Evolutionary conservation across 1,284 basidiomycete species (phyloP).

Genomic region (Heterobasidion annosum): DNA sequence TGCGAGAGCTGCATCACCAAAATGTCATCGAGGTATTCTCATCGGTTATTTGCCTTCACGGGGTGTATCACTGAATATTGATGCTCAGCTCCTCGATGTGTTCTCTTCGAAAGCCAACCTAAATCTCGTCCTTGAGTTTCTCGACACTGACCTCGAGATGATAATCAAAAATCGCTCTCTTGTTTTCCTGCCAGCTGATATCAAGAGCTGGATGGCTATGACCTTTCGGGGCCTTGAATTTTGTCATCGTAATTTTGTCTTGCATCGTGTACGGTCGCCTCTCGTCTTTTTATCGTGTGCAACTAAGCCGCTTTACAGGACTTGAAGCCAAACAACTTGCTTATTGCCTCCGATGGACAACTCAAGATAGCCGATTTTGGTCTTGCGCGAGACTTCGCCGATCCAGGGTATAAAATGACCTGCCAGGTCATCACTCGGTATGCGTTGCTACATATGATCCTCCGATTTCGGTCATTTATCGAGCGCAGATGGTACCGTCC

Average conservation of each 20-base stretch:
- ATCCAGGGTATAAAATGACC: slow-evolving; percentile 94
- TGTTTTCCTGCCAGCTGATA: slow-evolving; percentile 91
- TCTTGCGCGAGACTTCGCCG: slow-evolving; percentile 91
- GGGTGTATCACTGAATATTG: not conserved
- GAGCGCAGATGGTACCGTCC: slow-evolving; percentile 79
- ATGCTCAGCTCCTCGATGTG: slow-evolving; percentile 81
- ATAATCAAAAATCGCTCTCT: slow-evolving; percentile 91
- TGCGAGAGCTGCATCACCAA: slow-evolving; percentile 89
- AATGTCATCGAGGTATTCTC: slow-evolving; percentile 83
- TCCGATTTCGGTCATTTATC: not conserved
- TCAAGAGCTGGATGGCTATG: slow-evolving; percentile 99
- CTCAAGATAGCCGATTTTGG: slow-evolving; percentile 99
- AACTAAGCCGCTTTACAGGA: slow-evolving; percentile 48
- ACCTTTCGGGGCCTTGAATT: slow-evolving; percentile 94
- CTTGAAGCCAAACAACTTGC: slow-evolving; percentile 97
- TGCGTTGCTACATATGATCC: slow-evolving; percentile 9
- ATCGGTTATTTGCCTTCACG: not conserved
- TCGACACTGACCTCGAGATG: slow-evolving; percentile 96
- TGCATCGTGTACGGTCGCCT: slow-evolving; percentile 74
- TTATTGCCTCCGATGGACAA: slow-evolving; percentile 85
- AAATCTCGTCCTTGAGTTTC: slow-evolving; percentile 95
- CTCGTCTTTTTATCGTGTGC: not conserved
- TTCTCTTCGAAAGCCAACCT: slow-evolving; percentile 96
- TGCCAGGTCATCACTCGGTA: slow-evolving; percentile 95
- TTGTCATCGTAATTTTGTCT: slow-evolving; percentile 89